Conservation (phyloP, 164 flowering plant species). For the Aristolochia contorta region DNA sequence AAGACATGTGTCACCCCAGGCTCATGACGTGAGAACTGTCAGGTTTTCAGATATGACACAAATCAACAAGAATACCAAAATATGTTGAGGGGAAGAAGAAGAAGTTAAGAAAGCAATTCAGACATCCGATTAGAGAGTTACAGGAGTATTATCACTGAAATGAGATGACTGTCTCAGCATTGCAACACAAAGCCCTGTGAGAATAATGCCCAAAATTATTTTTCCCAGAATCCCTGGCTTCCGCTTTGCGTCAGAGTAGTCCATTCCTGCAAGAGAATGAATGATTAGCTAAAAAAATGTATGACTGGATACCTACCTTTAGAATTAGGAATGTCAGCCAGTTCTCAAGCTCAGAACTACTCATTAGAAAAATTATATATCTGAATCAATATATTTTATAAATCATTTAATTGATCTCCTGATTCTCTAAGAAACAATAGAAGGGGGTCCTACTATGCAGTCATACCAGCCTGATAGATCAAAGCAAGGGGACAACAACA, state of each 20-base stretch:
- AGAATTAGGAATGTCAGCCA: neutral
- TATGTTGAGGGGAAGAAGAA: neutral
- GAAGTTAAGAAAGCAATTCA: neutral
- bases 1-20: constrained; percentile 78
- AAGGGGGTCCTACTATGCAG: too few species aligned
- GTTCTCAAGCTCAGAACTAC: too few species aligned
- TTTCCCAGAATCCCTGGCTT: constrained; percentile 56
- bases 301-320: neutral
- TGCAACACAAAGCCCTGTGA: constrained; percentile 62
- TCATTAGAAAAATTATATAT: neutral
- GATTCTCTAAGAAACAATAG: too few species aligned
- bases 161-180: constrained; percentile 61
- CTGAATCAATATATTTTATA: neutral
- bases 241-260: constrained; percentile 64
- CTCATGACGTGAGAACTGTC: constrained; percentile 69
- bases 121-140: constrained; percentile 14
- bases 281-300: too few species aligned
- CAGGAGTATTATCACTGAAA: constrained; percentile 51
- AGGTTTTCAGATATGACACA: neutral
- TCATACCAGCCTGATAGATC: too few species aligned
- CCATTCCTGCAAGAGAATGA: constrained; percentile 47
- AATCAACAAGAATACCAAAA: neutral
- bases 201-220: constrained; percentile 52
- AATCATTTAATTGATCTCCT: too few species aligned
- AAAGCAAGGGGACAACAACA: too few species aligned